These are phyloP conservation scores for Cutaneotrichosporon cavernicola DNA, from an alignment of 1,284 basidiomycete species.

Conservation along the genomic window DNA sequence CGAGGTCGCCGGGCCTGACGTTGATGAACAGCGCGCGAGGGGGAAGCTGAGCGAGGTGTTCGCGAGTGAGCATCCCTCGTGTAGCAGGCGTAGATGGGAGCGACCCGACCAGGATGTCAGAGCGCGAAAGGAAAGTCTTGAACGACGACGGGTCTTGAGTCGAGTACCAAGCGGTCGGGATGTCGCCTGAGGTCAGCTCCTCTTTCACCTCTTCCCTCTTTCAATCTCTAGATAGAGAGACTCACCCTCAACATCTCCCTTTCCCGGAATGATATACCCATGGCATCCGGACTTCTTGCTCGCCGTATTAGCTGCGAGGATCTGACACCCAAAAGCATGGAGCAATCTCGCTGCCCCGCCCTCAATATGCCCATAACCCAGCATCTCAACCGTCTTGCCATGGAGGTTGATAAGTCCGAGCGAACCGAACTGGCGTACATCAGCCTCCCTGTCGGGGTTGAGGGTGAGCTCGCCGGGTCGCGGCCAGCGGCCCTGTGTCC, in stretches of 20 bases:
- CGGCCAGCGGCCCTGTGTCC: constrained; percentile 28
- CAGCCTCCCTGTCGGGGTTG: not conserved
- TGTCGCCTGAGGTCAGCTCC: constrained; percentile 18
- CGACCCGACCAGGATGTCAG: constrained; percentile 47
- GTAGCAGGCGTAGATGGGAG: constrained; percentile 48
- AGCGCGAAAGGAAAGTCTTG: constrained; percentile 38
- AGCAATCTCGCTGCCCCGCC: constrained; percentile 49
- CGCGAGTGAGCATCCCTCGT: constrained; percentile 33
- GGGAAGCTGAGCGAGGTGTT: constrained; percentile 37
- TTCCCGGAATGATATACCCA: constrained; percentile 48
- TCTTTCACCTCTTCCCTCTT: not conserved
- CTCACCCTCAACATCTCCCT: constrained; percentile 43
- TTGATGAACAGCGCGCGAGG: constrained; percentile 50
- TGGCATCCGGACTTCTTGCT: constrained; percentile 27
- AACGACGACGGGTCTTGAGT: constrained; percentile 42
- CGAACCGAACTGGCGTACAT: constrained; percentile 3
- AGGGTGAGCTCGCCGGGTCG: constrained; percentile 22
- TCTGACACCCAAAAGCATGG: constrained; percentile 40
- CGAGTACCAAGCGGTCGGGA: constrained; percentile 45
- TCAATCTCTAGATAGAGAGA: not conserved
- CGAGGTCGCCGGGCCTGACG: constrained; percentile 51
- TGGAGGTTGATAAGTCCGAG: constrained; percentile 17
- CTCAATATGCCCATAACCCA: constrained; percentile 42
- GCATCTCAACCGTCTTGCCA: constrained; percentile 23
- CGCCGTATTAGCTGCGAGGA: constrained; percentile 51